Base-by-base conservation (phyloP, 2,329 filamentous ascomycete genomes). In the Cyphellophora attinorum region DNA sequence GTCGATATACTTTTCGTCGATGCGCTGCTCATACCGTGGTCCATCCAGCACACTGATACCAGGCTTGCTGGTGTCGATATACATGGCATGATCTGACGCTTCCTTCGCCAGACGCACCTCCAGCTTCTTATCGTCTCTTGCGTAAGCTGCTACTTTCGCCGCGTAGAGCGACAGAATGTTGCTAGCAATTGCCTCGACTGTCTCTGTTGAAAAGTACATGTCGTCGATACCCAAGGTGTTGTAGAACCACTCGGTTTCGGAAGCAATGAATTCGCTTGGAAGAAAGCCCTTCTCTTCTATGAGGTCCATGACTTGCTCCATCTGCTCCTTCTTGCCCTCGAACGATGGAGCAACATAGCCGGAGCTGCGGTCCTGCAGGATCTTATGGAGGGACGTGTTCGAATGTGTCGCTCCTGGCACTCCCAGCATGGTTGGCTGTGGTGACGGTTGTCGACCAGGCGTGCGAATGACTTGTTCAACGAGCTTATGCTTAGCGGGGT, bases 71-170 rank as follows among this genome's bases (percentile, higher is more conserved):
- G 91, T 98, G 58, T 98, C 91, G 49, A 98, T 96, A 65, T 96
- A 98, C 54, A 96, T 93, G 40, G 91, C 91, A 55, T 96, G 91
- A 57, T 96, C 91, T 39, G 72, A 67, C 14, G 85, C 85, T 63
- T 98, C 91, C 75, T 95, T 95, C 57, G 96, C 89, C 27, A 98
- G 67, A 44, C 88, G 78, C 51, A 98, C 95, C 63, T 96, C 88
- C 51, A 96, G 74, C 48, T 81, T 80, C 69, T 93, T 93, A 63
- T 96, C 89, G 58, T 93, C 83, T 38, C 91, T 79, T 21, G 89
- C 85, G 57, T 84, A 91, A 6, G 91, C 88, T 23, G 91, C 91
- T 30, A 96, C 79, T 67, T 96, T 96, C 57, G 89, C 91, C 35
- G 91, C 91, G 56, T 96, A 98, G 31, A 98, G 76, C 8, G 89